Evolutionary conservation across 805 yeast species (phyloP).

Genomic region (Isabelozyma heimii): DNA sequence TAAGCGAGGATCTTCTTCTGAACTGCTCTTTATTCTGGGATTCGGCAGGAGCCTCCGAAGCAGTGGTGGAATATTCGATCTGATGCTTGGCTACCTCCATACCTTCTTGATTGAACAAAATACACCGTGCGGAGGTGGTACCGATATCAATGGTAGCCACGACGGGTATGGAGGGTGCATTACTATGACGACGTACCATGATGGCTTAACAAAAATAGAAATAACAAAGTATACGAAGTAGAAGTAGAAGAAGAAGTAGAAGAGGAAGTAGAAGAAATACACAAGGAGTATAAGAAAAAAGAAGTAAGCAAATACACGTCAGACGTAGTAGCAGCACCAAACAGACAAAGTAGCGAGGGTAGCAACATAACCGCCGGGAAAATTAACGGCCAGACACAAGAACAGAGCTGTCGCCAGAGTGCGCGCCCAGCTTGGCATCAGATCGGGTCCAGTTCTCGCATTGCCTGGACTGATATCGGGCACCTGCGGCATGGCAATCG

Average conservation of each 20-base stretch:
- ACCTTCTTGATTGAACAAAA: constrained; percentile 71
- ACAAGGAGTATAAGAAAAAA: background rate
- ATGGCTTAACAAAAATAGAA: background rate
- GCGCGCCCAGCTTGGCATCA: no score
- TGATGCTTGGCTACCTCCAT: constrained; percentile 84
- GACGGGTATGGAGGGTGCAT: constrained; percentile 39
- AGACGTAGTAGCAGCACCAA: no score
- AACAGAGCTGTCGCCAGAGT: no score
- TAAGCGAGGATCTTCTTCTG: constrained; percentile 41
- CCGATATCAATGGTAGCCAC: constrained; percentile 85
- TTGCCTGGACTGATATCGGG: no score
- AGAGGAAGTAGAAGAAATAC: background rate
- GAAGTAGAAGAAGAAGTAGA: background rate
- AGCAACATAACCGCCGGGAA: background rate
- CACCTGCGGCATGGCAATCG: no score
- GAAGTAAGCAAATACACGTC: no score
- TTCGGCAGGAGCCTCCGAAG: constrained; percentile 49
- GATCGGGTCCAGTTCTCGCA: no score
- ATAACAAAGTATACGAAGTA: no score
- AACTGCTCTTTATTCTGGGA: constrained; percentile 43
- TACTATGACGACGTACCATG: constrained; percentile 44
- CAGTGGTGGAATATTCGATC: constrained; percentile 81
- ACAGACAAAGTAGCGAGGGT: background rate
- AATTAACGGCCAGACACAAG: background rate
- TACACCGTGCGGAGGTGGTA: constrained; percentile 88